Conservation (phyloP, 2,329 filamentous ascomycete species). For the Penicillium crustosum region DNA sequence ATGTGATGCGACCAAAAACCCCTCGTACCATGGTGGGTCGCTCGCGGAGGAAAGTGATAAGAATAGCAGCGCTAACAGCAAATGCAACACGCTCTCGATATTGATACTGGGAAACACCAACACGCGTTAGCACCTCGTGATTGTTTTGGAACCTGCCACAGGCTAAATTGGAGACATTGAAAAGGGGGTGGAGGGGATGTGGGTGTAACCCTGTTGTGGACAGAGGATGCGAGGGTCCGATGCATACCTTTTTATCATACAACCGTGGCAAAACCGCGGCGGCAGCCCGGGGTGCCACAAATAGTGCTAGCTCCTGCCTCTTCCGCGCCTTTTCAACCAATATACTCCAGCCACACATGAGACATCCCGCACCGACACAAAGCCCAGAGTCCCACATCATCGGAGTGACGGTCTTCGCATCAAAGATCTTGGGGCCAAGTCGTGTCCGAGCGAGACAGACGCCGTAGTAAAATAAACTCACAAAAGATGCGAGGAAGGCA, state of each 20-base stretch:
- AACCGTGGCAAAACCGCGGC: constrained; percentile 71
- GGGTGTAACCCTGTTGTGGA: constrained; percentile 24
- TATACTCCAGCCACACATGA: constrained; percentile 79
- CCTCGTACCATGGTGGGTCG: constrained; percentile 64
- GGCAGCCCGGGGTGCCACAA: constrained; percentile 75
- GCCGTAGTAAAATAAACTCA: constrained; percentile 79
- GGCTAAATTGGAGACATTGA: constrained; percentile 8
- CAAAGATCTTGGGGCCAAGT: constrained; percentile 67
- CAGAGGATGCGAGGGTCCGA: constrained; percentile 13
- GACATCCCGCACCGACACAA: constrained; percentile 70
- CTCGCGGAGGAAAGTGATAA: constrained; percentile 67
- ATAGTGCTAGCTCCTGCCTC: constrained; percentile 73
- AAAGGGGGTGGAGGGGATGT: constrained; percentile 6
- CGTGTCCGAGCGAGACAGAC: constrained; percentile 76
- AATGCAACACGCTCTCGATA: constrained; percentile 68
- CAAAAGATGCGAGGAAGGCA: constrained; percentile 74
- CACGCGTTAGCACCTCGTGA: constrained; percentile 23
- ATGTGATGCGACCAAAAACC: constrained; percentile 60
- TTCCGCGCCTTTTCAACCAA: constrained; percentile 66
- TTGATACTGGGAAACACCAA: constrained; percentile 52
- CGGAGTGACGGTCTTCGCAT: constrained; percentile 53
- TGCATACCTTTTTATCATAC: constrained; percentile 55
- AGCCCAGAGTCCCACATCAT: constrained; percentile 60
- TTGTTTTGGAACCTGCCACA: constrained; percentile 6
- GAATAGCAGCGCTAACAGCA: constrained; percentile 65